Evolutionary conservation across 176 grass and related monocot species (phyloP), one percentile per base, ranked within the genome.

Genomic region (Carex scoparia): DNA sequence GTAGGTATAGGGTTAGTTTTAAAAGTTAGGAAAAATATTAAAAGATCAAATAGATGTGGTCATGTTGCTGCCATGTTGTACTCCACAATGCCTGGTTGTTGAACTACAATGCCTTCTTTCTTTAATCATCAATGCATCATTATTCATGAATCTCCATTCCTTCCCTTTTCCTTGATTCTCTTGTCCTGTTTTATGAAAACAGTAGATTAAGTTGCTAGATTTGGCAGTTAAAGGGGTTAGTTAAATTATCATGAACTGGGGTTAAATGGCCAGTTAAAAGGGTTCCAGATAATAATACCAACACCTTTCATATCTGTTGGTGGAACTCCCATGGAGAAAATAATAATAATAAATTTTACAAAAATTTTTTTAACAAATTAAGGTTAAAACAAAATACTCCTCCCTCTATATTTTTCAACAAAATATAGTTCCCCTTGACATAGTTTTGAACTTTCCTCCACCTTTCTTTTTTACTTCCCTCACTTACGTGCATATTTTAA

Each of bases 21-120:
- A 48, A 18, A 18, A 35, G 79, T 64, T 81, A 13, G 79, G 60
- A 82, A 82, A 81, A 63, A 13, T 63, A 81, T 53, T 70, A 48
- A 37, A 37, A 73, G 27, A 57, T 10, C 10, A 11, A 56, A 27
- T 31, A 59, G 71, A 85, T 38, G 54, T 74, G 63, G 31, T 33
- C 54, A 78, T 38, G 59, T 65, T 87, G 86, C 63, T 65, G 49
- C 57, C 54, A 70, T 63, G 56, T 61, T 65, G 69, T 84, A 12
- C 61, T 74, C 59, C 13, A 83, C 46, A 31, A 16, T 61, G 80
- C 44, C 35, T 44, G 68, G 86, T 87, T 0, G 86, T 84, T 84
- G 86, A 87, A 53, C 86, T 76, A 83, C 86, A 84, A 46, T 51
- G 49, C 35, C 65, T 32, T 15, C 42, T 64, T 83, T 72, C 69